Evolutionary conservation across 306 rosid species (phyloP).

Genomic region (Vigna reflexopilosa): DNA sequence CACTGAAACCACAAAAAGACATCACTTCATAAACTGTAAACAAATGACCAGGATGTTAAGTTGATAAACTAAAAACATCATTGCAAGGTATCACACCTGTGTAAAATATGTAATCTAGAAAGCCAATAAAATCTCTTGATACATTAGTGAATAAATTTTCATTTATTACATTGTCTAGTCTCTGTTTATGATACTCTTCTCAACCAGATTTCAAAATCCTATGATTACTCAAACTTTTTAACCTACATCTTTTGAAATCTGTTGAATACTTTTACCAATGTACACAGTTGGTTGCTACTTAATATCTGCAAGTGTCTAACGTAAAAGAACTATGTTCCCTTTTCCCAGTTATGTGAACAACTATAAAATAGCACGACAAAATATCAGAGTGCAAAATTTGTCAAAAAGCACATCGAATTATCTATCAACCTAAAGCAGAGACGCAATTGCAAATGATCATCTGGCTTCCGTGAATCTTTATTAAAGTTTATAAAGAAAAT

Average conservation of each 20-base stretch:
- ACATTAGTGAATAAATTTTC: constrained; percentile 94
- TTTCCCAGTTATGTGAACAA: constrained; percentile 18
- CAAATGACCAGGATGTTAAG: constrained; percentile 22
- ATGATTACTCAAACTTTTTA: no score
- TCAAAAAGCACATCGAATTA: constrained; percentile 25
- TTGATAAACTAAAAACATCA: constrained; percentile 1
- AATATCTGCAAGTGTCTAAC: not conserved
- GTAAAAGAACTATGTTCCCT: not conserved
- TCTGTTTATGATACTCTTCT: constrained; percentile 78
- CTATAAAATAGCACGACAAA: not conserved
- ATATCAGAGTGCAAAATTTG: constrained; percentile 22
- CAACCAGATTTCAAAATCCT: no score
- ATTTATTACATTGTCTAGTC: constrained; percentile 78
- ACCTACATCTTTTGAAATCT: no score
- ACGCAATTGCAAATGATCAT: constrained; percentile 15
- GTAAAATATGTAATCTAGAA: constrained; percentile 97
- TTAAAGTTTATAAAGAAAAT: not conserved
- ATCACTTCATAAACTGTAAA: not conserved
- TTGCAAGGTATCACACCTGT: constrained; percentile 64
- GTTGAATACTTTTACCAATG: not conserved
- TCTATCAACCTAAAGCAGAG: constrained; percentile 18
- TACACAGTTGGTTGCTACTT: not conserved
- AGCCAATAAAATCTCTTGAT: constrained; percentile 95
- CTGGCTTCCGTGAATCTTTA: constrained; percentile 2
- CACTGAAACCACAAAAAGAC: constrained; percentile 63